Conservation (phyloP, 345 rosid species). For the Citropsis articulata region DNA sequence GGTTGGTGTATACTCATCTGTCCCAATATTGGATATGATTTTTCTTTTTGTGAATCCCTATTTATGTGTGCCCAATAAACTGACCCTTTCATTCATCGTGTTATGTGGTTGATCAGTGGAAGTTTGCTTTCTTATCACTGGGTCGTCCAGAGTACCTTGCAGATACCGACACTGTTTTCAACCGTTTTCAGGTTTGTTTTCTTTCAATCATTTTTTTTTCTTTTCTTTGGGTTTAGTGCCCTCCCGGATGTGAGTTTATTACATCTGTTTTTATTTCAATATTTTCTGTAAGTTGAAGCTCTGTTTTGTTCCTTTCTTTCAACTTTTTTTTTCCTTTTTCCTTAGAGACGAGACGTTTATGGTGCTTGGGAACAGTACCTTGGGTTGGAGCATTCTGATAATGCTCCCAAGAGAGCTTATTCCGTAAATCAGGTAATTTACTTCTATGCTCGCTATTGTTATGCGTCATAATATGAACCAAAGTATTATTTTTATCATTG, state of each 20-base stretch:
- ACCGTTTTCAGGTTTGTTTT: constrained; percentile 70
- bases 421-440: constrained; percentile 65
- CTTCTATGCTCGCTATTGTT: not conserved
- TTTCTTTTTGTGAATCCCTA: not conserved
- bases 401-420: constrained; percentile 75
- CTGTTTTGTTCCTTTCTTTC: not conserved
- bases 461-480: not conserved
- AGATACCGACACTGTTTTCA: constrained; percentile 70
- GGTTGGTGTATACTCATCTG: not conserved
- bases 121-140: constrained; percentile 82
- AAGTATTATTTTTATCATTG: not conserved
- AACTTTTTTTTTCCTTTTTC: not conserved
- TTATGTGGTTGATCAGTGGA: constrained; percentile 59
- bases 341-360: constrained; percentile 63
- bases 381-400: constrained; percentile 88
- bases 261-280: not conserved
- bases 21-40: not conserved
- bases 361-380: constrained; percentile 95
- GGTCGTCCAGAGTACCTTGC: constrained; percentile 89
- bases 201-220: not conserved
- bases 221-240: not conserved
- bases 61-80: not conserved
- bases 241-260: not conserved
- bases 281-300: not conserved
- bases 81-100: not conserved